These are phyloP conservation scores for Hypoxylon rickii DNA, from an alignment of 495 filamentous ascomycete genomes.

Conservation along the genomic window DNA sequence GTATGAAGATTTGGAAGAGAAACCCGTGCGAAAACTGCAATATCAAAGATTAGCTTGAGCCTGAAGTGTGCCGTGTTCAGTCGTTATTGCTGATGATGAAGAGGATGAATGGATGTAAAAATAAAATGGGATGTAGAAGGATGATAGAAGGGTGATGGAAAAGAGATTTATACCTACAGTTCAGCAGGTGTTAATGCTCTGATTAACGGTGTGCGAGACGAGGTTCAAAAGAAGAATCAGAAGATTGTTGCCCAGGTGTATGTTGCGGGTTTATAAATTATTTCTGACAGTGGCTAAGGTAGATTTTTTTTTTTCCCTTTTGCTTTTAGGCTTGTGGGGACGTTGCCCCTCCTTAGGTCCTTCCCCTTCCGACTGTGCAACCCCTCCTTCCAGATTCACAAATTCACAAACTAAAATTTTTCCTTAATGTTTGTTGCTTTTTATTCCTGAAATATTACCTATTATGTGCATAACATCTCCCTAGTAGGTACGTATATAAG, in stretches of 20 bases:
- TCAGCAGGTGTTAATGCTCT: constrained; percentile 39
- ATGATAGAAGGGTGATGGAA: neutral
- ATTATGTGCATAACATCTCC: neutral
- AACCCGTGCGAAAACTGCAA: neutral
- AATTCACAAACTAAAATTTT: constrained; percentile 35
- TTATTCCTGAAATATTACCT: neutral
- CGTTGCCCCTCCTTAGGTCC: constrained; percentile 36
- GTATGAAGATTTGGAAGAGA: constrained; percentile 10
- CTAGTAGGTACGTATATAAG: neutral
- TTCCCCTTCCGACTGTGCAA: constrained; percentile 21
- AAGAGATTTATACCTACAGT: constrained; percentile 16
- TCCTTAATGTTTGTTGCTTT: constrained; percentile 21
- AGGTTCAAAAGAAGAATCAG: constrained; percentile 37
- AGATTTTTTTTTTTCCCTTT: too few relatives aligned
- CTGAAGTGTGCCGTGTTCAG: too few relatives aligned
- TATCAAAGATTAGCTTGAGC: constrained; percentile 13
- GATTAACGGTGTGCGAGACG: constrained; percentile 40
- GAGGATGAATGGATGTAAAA: neutral
- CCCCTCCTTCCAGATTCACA: constrained; percentile 43
- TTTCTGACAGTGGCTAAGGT: constrained; percentile 29
- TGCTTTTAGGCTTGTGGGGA: constrained; percentile 39
- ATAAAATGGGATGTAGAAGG: too few relatives aligned
- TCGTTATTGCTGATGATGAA: too few relatives aligned
- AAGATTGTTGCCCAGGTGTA: constrained; percentile 24
- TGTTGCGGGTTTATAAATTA: constrained; percentile 38